Conservation (phyloP, 73 alveolate species). For the Durusdinium trenchii region DNA sequence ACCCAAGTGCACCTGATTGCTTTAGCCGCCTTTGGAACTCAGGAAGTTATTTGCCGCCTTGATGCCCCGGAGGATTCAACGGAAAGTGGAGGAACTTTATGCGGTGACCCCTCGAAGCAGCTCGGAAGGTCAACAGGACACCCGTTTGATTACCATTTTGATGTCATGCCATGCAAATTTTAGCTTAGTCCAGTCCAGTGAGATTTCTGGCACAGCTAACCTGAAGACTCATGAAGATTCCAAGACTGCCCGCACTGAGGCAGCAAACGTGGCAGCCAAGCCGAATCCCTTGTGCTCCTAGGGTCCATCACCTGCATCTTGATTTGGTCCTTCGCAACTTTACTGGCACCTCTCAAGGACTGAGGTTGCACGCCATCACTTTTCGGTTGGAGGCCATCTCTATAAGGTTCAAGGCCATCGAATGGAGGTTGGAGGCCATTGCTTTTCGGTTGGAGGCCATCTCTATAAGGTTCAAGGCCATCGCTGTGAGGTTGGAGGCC, state of each 20-base stretch:
- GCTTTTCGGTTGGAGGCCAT: no score
- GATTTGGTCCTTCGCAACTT: not conserved
- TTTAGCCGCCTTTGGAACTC: no score
- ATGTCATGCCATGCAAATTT: not conserved
- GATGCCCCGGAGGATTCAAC: constrained; percentile 30
- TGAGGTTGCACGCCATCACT: no score
- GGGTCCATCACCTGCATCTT: not conserved
- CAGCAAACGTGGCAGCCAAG: not conserved
- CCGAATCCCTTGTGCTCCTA: no score
- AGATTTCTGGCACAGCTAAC: not conserved
- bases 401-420: no score
- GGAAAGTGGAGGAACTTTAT: not conserved
- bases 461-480: no score
- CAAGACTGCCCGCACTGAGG: not conserved
- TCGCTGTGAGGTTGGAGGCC: no score
- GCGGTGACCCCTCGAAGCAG: not conserved
- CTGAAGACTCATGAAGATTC: not conserved
- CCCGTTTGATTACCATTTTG: not conserved
- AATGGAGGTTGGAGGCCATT: no score
- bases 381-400: no score
- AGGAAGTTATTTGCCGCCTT: constrained; percentile 11
- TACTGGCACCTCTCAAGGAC: no score
- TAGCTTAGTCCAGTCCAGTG: not conserved
- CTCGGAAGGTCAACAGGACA: not conserved
- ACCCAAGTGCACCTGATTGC: no score